Evolutionary conservation across 1,139 yeast species (phyloP).

Genomic region (Geotrichum histeridarum): DNA sequence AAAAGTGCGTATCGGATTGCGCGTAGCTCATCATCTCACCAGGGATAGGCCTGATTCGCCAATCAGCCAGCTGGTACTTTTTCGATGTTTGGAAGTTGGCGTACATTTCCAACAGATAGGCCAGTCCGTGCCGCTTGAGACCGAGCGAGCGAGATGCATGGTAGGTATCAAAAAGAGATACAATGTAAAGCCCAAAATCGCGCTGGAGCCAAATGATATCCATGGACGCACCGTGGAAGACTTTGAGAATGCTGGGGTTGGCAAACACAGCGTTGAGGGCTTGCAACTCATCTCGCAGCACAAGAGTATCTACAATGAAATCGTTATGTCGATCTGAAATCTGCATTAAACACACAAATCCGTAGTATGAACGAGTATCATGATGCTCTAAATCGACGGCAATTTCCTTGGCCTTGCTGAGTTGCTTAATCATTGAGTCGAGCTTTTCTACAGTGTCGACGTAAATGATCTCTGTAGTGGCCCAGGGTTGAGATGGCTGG

Average conservation of each 20-base stretch:
- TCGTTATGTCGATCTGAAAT: slow-evolving; percentile 76
- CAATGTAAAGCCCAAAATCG: slow-evolving; percentile 87
- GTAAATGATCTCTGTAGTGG: slow-evolving; percentile 58
- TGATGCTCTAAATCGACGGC: slow-evolving; percentile 99
- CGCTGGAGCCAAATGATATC: slow-evolving; percentile 96
- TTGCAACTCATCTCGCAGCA: slow-evolving; percentile 65
- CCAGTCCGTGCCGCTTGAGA: slow-evolving; percentile 76
- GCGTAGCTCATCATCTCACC: slow-evolving; percentile 80
- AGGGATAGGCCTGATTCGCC: slow-evolving; percentile 88
- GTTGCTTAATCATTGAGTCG: slow-evolving; percentile 49
- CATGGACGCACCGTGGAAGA: slow-evolving; percentile 95
- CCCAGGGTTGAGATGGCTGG: slow-evolving; percentile 61
- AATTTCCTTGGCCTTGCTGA: slow-evolving; percentile 53
- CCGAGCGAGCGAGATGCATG: slow-evolving; percentile 80
- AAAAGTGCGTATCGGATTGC: slow-evolving; percentile 89
- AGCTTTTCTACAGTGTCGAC: slow-evolving; percentile 58
- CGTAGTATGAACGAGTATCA: slow-evolving; percentile 83
- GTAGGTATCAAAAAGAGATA: slow-evolving; percentile 85
- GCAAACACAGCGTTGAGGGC: slow-evolving; percentile 70
- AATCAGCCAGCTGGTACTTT: slow-evolving; percentile 92
- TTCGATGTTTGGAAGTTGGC: slow-evolving; percentile 87
- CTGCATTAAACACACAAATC: slow-evolving; percentile 91
- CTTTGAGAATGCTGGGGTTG: slow-evolving; percentile 74
- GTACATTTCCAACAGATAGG: slow-evolving; percentile 71
- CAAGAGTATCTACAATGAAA: slow-evolving; percentile 76